Percentiles rank a stretch among this genome's conserved stretches.
Evolutionary conservation across 1,139 yeast genomes (phyloP).

Genomic region (Taiozyma sp.): DNA sequence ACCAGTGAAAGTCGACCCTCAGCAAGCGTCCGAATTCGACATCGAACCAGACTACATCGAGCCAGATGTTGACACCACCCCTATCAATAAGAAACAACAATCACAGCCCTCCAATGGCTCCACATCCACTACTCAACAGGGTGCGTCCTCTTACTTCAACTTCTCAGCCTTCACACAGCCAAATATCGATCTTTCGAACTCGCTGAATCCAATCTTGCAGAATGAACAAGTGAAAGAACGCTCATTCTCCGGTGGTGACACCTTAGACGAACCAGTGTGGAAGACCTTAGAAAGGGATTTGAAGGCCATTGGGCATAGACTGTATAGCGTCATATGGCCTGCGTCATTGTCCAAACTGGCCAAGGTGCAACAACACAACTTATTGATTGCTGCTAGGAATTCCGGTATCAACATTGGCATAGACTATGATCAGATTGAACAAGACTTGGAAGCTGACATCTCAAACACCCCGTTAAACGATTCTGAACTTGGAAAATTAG

Average conservation of each 20-base stretch:
- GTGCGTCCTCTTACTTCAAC: constrained; percentile 18
- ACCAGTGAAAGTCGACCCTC: constrained; percentile 23
- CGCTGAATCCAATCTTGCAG: constrained; percentile 21
- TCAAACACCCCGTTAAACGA: constrained; percentile 22
- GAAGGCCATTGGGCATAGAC: constrained; percentile 55
- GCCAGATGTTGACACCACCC: constrained; percentile 15
- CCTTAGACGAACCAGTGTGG: constrained; percentile 77
- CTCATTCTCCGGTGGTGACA: constrained; percentile 77
- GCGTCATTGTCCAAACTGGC: constrained; percentile 42
- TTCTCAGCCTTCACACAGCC: constrained; percentile 22
- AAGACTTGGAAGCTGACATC: constrained; percentile 23
- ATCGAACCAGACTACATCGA: constrained; percentile 31
- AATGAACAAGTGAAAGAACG: constrained; percentile 61
- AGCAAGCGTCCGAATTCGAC: constrained; percentile 29
- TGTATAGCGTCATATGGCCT: constrained; percentile 73
- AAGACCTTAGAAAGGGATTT: constrained; percentile 66
- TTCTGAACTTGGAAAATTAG: constrained; percentile 33
- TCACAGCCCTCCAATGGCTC: constrained; percentile 4
- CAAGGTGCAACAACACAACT: constrained; percentile 36
- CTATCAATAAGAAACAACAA: constrained; percentile 5
- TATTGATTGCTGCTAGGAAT: constrained; percentile 38
- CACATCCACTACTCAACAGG: constrained; percentile 5
- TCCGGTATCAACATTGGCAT: constrained; percentile 42
- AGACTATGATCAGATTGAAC: constrained; percentile 29
- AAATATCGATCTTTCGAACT: constrained; percentile 18